A percentile compares a stretch with the other conserved stretches of the same genome.
phyloP scores from a whole-genome alignment of 2,329 filamentous ascomycete species.

The Pyricularia grisea region DNA sequence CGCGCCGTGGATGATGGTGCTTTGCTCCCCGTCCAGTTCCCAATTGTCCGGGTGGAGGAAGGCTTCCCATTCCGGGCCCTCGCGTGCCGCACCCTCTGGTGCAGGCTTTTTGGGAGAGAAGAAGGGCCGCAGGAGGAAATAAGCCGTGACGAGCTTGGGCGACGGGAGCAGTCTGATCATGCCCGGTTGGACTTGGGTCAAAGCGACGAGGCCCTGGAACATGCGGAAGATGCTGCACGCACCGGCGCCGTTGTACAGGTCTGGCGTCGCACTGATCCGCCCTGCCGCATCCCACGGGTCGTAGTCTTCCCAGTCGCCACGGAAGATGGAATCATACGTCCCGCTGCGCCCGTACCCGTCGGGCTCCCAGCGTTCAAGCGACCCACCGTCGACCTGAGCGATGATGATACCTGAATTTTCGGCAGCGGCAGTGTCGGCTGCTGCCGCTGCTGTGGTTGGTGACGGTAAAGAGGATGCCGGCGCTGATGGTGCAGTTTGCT shows the following conservation, averaged over 20 bases:
- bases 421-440: slow-evolving; percentile 12
- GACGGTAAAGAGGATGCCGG: not conserved
- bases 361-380: slow-evolving; percentile 62
- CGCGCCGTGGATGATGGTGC: slow-evolving; percentile 48
- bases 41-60: slow-evolving; percentile 39
- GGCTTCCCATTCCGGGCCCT: slow-evolving; percentile 35
- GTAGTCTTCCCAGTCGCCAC: slow-evolving; percentile 44
- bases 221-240: slow-evolving; percentile 50
- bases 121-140: slow-evolving; percentile 41
- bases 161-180: slow-evolving; percentile 37
- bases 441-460: slow-evolving; percentile 3
- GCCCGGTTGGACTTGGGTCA: slow-evolving; percentile 39
- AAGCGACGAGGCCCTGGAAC: slow-evolving; percentile 47
- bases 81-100: slow-evolving; percentile 15
- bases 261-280: slow-evolving; percentile 41
- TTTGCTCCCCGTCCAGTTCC: slow-evolving; percentile 35
- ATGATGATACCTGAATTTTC: slow-evolving; percentile 43
- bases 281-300: slow-evolving; percentile 46
- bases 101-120: slow-evolving; percentile 31
- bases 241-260: slow-evolving; percentile 48
- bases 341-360: slow-evolving; percentile 54
- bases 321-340: slow-evolving; percentile 44
- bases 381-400: slow-evolving; percentile 63
- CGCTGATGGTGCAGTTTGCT: slow-evolving; percentile 12
- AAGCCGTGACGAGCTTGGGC: slow-evolving; percentile 36